Evolutionary conservation across 345 rosid species (phyloP).

Genomic region (Hibiscus syriacus): DNA sequence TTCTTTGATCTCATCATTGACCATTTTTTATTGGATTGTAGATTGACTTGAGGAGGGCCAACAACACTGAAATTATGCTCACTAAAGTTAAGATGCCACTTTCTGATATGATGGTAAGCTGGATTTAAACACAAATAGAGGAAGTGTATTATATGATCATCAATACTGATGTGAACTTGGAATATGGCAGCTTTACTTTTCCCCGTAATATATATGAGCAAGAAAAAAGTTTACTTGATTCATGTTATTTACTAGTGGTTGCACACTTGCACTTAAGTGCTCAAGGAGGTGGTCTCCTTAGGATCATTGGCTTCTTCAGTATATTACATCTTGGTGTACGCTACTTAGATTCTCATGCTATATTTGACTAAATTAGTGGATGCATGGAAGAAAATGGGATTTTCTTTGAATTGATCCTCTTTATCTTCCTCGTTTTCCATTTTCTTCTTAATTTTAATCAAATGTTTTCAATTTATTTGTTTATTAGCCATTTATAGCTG

Average conservation of each 20-base stretch:
- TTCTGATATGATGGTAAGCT: slow-evolving; percentile 95
- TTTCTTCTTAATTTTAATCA: background rate
- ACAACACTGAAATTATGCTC: slow-evolving; percentile 99
- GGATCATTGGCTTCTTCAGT: background rate
- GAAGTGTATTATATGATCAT: background rate
- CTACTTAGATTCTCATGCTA: slow-evolving; percentile 1
- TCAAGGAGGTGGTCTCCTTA: background rate
- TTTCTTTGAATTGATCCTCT: background rate
- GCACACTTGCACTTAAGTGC: background rate
- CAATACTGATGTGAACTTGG: background rate
- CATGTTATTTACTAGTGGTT: background rate
- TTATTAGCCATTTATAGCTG: slow-evolving; percentile 7
- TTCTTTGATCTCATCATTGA: background rate
- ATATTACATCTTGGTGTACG: background rate
- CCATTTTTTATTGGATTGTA: slow-evolving; percentile 24
- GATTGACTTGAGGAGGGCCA: slow-evolving; percentile 94
- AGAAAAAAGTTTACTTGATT: background rate
- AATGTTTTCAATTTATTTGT: slow-evolving; percentile 1
- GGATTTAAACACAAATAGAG: background rate
- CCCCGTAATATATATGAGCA: background rate
- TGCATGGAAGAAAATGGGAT: background rate
- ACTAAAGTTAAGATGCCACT: slow-evolving; percentile 99
- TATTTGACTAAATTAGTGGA: background rate
- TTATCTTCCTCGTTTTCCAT: background rate
- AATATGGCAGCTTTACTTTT: background rate